Evolutionary conservation across 768 basidiomycete genomes (phyloP).

Genomic region (Macrolepiota fuliginosa): DNA sequence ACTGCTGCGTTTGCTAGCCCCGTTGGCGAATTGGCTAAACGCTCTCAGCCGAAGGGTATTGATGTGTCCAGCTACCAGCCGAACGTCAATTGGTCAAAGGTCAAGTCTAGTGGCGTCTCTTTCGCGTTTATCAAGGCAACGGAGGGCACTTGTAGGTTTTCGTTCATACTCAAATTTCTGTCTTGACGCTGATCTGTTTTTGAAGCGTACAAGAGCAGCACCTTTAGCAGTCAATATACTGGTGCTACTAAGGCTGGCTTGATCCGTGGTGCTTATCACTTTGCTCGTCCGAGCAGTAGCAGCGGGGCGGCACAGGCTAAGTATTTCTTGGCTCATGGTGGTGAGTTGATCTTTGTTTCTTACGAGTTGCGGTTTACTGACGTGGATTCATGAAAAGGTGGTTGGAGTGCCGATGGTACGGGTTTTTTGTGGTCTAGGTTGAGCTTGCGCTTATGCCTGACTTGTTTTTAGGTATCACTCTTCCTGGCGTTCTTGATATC

Average conservation of each 20-base stretch:
- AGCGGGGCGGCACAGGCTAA: conserved; percentile 55
- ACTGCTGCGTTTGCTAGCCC: background rate
- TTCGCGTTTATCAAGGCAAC: conserved; percentile 71
- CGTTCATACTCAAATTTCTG: background rate
- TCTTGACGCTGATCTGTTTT: background rate
- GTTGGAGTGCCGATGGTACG: conserved; percentile 43
- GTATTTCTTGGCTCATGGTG: conserved; percentile 58
- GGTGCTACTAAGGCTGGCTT: conserved; percentile 55
- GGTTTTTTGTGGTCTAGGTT: background rate
- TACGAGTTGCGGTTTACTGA: background rate
- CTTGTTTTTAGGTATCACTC: conserved; percentile 38
- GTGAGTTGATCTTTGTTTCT: conserved; percentile 19
- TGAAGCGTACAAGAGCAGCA: background rate
- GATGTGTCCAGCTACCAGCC: conserved; percentile 55
- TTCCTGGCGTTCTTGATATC: conserved; percentile 63
- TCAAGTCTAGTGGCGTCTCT: conserved; percentile 46
- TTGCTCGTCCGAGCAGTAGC: conserved; percentile 33
- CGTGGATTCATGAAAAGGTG: conserved; percentile 15
- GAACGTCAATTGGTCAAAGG: conserved; percentile 48
- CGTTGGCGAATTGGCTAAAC: background rate
- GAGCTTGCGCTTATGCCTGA: background rate
- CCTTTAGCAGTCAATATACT: conserved; percentile 28
- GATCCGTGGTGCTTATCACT: conserved; percentile 64
- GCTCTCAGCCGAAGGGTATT: conserved; percentile 44
- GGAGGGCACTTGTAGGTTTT: conserved; percentile 48